phyloP scores from a whole-genome alignment of 129 eudicot genomes.

The Pulicaria dysenterica region DNA sequence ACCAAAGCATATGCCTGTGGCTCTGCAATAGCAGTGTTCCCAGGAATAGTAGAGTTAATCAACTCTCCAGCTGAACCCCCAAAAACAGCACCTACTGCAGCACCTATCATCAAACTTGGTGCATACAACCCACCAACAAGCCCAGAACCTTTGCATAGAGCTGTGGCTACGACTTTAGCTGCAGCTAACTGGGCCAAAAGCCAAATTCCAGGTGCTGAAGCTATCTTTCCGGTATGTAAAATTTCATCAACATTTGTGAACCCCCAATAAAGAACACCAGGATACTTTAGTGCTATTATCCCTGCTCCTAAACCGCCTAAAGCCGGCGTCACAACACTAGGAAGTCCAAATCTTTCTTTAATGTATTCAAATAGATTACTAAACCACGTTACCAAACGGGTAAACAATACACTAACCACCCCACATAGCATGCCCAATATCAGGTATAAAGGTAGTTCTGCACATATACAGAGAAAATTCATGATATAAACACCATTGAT shows the following conservation, averaged over 20 bases:
- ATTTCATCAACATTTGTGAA: conserved; percentile 97
- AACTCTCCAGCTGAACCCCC: conserved; percentile 90
- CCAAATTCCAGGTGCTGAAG: conserved; percentile 99
- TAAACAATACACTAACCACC: conserved; percentile 87
- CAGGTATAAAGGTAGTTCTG: conserved; percentile 92
- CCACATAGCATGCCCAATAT: conserved; percentile 98
- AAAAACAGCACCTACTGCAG: conserved; percentile 98
- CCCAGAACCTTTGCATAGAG: conserved; percentile 96
- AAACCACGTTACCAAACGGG: conserved; percentile 86
- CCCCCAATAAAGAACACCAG: conserved; percentile 96
- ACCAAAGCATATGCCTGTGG: conserved; percentile 99
- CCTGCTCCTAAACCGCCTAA: conserved; percentile 97
- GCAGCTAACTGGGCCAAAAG: conserved; percentile 87
- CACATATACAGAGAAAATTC: conserved; percentile 11
- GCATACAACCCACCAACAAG: conserved; percentile 98
- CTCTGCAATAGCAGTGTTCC: conserved; percentile 95
- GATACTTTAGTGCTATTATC: conserved; percentile 89
- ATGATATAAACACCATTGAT: neutral
- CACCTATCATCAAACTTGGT: conserved; percentile 98
- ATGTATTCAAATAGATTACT: conserved; percentile 61
- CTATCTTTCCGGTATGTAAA: conserved; percentile 90
- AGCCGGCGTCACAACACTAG: conserved; percentile 90
- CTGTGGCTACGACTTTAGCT: conserved; percentile 96
- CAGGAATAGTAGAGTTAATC: conserved; percentile 88
- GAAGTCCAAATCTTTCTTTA: conserved; percentile 75